Conservation (phyloP, 345 rosid species). For the Laguncularia racemosa region DNA sequence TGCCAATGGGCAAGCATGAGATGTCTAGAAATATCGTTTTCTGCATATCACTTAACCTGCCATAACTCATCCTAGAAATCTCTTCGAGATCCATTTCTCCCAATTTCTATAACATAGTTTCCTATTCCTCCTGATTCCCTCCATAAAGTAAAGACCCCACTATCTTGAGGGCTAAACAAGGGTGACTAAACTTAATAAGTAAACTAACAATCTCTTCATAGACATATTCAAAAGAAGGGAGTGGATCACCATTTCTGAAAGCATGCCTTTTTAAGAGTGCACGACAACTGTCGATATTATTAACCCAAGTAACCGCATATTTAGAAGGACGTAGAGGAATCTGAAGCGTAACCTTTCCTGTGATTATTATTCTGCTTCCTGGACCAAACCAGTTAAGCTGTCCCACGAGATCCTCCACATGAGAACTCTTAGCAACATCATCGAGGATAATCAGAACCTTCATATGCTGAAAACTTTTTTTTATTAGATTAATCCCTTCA, state of each 20-base stretch:
- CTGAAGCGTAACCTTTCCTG: not conserved
- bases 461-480: not conserved
- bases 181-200: not conserved
- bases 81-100: not conserved
- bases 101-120: not conserved
- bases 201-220: no score
- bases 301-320: not conserved
- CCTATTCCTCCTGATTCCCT: not conserved
- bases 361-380: conserved; percentile 12
- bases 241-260: not conserved
- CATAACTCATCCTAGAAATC: not conserved
- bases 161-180: conserved; percentile 10
- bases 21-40: conserved; percentile 16
- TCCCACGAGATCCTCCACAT: not conserved
- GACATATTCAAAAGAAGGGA: not conserved
- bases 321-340: accelerated
- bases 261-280: conserved; percentile 13
- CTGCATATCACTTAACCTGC: not conserved
- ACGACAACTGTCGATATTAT: not conserved
- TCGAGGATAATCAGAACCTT: conserved; percentile 4
- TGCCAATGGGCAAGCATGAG: conserved; percentile 1
- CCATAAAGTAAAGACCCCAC: conserved; percentile 3
- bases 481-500: not conserved
- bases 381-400: not conserved
- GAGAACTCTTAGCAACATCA: not conserved